Evolutionary conservation across 495 filamentous ascomycete genomes (phyloP).

Genomic region (Podospora tetraspora): DNA sequence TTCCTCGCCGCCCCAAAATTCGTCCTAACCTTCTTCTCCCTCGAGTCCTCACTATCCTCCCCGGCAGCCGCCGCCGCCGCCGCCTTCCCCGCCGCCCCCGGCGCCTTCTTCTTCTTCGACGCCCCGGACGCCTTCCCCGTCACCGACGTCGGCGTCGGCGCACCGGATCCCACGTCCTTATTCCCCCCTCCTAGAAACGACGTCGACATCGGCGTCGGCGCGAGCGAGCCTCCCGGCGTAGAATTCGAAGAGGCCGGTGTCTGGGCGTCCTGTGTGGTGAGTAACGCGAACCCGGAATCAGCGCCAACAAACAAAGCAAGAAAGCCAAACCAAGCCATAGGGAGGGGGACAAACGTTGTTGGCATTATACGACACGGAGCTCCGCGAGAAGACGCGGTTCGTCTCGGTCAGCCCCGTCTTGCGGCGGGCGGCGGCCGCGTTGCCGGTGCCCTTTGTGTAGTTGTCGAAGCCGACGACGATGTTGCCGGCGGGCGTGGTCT

Average conservation of each 20-base stretch:
- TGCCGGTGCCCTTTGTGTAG: conserved; percentile 78
- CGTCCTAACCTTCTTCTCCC: conserved; percentile 49
- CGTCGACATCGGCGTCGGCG: conserved; percentile 46
- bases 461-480: conserved; percentile 97
- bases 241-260: conserved; percentile 34
- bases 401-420: conserved; percentile 46
- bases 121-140: conserved; percentile 24
- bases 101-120: conserved; percentile 37
- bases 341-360: conserved; percentile 33
- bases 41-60: conserved; percentile 50
- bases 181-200: conserved; percentile 33
- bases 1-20: conserved; percentile 48
- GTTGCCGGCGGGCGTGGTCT: conserved; percentile 84
- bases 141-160: conserved; percentile 42
- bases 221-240: conserved; percentile 35
- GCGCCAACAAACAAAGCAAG: neutral
- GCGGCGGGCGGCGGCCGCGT: conserved; percentile 43
- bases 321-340: neutral
- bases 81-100: conserved; percentile 18
- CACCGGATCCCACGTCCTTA: conserved; percentile 35
- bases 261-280: conserved; percentile 31
- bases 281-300: neutral
- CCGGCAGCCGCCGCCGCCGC: conserved; percentile 20
- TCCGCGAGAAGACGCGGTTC: conserved; percentile 55
- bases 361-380: conserved; percentile 52